Evolutionary conservation across 2,329 filamentous ascomycete species (phyloP), one percentile per base, ranked within the genome.

Genomic region (Colletotrichum simmondsii): DNA sequence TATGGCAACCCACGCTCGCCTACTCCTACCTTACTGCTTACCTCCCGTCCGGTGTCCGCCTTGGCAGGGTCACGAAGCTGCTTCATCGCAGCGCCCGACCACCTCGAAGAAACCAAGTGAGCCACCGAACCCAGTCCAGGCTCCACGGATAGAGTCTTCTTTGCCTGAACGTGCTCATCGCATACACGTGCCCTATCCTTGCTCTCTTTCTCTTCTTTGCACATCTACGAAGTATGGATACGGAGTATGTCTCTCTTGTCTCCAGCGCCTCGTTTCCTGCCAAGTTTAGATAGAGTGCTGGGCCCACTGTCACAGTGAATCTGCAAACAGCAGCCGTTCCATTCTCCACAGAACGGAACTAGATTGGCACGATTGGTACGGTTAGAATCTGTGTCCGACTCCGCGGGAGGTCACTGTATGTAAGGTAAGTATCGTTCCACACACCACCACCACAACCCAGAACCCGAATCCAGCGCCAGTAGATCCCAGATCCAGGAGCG

Each of bases 41-140:
- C 65, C 46, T 72, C 69, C 69, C 68, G 64, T 35, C 28, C 57
- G 26, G 32, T 30, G 37, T 57, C 65, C 70, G 70, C 66, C 70
- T 72, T 72, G 70, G 70, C 70, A 72, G 70, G 70, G 70, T 70
- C 70, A 65, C 70, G 30, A 69, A 61, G 60, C 52, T 61, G 56
- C 70, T 60, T 65, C 60, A 60, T 49, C 37, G 30, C n/a, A 35
- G 30, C 42, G 14, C 49, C 62, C n/a, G 52, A 65, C 32, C 32
- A 30, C 30, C 10, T 32, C 8, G 11, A 22, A 14, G 28, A 37
- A 42, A 42, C 37, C 14, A 42, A 19, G 37, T 42, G 37, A 42
- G 26, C n/a, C 42, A 22, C 37, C 7, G 32, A 28, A 24, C 59
- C 58, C 6, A 16, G 52, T 22, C 35, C 26, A 52, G 59, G n/a